Evolutionary conservation across 2,329 filamentous ascomycete species (phyloP).

Genomic region (Sporothrix sp.): DNA sequence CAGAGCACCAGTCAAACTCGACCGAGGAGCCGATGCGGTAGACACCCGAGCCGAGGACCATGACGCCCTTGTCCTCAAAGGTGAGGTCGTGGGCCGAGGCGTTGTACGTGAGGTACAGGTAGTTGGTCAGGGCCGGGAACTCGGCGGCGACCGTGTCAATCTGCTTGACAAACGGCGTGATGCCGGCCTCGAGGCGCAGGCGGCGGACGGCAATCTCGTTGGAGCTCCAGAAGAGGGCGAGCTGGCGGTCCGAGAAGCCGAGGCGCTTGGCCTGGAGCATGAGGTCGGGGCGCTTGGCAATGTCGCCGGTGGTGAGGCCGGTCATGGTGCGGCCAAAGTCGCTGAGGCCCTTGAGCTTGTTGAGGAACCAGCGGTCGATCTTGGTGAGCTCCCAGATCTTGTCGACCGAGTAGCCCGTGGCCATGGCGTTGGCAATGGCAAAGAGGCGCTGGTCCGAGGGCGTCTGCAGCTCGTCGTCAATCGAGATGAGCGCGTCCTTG

Average conservation of each 20-base stretch:
- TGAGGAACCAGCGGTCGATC: constrained; percentile 98
- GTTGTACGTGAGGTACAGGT: constrained; percentile 94
- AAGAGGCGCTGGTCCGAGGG: constrained; percentile 96
- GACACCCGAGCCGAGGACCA: constrained; percentile 92
- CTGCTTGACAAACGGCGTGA: constrained; percentile 88
- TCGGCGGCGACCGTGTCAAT: constrained; percentile 98
- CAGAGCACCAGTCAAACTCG: constrained; percentile 98
- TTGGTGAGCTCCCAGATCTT: constrained; percentile 98
- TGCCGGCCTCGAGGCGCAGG: constrained; percentile 72
- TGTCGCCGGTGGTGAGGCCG: constrained; percentile 53
- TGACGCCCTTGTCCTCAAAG: constrained; percentile 85
- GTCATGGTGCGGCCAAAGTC: constrained; percentile 78
- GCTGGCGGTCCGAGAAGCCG: constrained; percentile 86
- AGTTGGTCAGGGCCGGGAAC: constrained; percentile 91
- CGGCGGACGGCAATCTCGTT: constrained; percentile 86
- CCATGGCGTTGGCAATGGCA: constrained; percentile 96
- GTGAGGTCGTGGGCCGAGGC: constrained; percentile 72
- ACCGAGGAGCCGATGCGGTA: constrained; percentile 97
- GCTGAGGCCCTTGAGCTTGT: constrained; percentile 80
- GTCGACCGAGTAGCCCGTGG: constrained; percentile 83
- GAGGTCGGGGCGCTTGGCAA: constrained; percentile 52
- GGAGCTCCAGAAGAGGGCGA: constrained; percentile 88
- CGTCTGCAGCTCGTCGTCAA: constrained; percentile 91
- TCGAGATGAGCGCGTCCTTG: constrained; percentile 73
- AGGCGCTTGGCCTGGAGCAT: constrained; percentile 83